Evolutionary conservation across 208 protist species (phyloP), one percentile per base, ranked within the genome.

Genomic region (Trypanosoma grayi): DNA sequence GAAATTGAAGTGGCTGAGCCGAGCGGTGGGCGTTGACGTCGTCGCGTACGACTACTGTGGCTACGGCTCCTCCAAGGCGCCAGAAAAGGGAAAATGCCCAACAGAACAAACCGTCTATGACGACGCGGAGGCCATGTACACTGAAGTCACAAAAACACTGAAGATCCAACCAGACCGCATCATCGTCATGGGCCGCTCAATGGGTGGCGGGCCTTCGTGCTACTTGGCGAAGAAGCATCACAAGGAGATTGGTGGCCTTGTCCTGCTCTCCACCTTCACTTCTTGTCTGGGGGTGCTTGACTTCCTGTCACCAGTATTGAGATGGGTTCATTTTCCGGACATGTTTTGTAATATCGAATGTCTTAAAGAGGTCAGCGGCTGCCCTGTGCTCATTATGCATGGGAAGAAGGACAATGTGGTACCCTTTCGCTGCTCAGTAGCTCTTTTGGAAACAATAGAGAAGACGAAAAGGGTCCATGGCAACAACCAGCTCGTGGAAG

Each of bases 1-100:
- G 20, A 58, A 72, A 25, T 57, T 82, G 6, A 16, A 52, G 39
- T 75, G 51, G 31, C 31, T 89, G n/a, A 46, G 57, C 3, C 16
- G 58, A 33, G 45, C 45, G 0, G 56, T 90, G 13, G 50, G 59
- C 0, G 33, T 81, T 0, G 57, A 70, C 18, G 73, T 92, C 22
- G 44, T 93, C 16, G 76, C 41, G 20, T 93, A 87, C 60, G 85
- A 93, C 71, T 93, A 93, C 70, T 81, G 82, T 46, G 85, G 85
- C 13, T 92, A 90, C 64, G 85, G 85, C 22, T 71, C 84, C 56
- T 93, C 85, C 1, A 79, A 74, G 40, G 28, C 67, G n/a, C n/a
- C n/a, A n/a, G 31, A 66, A 51, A 25, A 33, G 53, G 22, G 1
- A 34, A 5, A 9, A 24, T 22, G 46, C 8, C 64, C 70, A 37